Evolutionary conservation across 2,329 filamentous ascomycete genomes (phyloP).

Genomic region (Alternaria sp.): DNA sequence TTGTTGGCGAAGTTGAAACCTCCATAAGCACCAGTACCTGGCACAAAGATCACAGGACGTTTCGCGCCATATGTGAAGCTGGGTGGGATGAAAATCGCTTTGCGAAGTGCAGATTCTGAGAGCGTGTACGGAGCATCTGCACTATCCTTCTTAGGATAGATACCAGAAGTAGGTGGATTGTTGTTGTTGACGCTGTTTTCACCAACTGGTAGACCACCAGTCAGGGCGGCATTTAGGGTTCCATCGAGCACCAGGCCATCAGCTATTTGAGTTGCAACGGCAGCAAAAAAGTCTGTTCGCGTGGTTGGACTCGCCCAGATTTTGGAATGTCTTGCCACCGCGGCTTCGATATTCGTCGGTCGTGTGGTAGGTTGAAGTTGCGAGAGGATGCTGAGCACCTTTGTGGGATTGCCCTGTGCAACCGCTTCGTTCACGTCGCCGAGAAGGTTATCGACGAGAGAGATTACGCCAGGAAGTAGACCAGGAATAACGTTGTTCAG

Average conservation of each 20-base stretch:
- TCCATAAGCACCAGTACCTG: slow-evolving; percentile 62
- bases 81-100: slow-evolving; percentile 63
- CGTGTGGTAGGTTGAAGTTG: slow-evolving; percentile 25
- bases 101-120: slow-evolving; percentile 57
- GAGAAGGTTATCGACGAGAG: slow-evolving; percentile 20
- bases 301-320: slow-evolving; percentile 30
- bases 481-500: slow-evolving; percentile 8
- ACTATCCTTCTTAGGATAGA: slow-evolving; percentile 51
- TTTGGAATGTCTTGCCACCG: slow-evolving; percentile 13
- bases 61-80: slow-evolving; percentile 57
- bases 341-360: slow-evolving; percentile 28
- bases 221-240: slow-evolving; percentile 24
- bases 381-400: slow-evolving; percentile 23
- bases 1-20: slow-evolving; percentile 58
- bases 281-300: slow-evolving; percentile 26
- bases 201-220: slow-evolving; percentile 25
- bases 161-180: slow-evolving; percentile 30
- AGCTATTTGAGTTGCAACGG: slow-evolving; percentile 33
- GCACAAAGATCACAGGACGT: slow-evolving; percentile 62
- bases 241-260: slow-evolving; percentile 28
- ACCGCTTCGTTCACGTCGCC: slow-evolving; percentile 24
- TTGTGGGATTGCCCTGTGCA: slow-evolving; percentile 19
- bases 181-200: slow-evolving; percentile 37
- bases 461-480: slow-evolving; percentile 16
- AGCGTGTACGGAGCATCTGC: slow-evolving; percentile 61